Conservation (phyloP, 495 filamentous ascomycete genomes). For the Penicillium bovifimosum region DNA sequence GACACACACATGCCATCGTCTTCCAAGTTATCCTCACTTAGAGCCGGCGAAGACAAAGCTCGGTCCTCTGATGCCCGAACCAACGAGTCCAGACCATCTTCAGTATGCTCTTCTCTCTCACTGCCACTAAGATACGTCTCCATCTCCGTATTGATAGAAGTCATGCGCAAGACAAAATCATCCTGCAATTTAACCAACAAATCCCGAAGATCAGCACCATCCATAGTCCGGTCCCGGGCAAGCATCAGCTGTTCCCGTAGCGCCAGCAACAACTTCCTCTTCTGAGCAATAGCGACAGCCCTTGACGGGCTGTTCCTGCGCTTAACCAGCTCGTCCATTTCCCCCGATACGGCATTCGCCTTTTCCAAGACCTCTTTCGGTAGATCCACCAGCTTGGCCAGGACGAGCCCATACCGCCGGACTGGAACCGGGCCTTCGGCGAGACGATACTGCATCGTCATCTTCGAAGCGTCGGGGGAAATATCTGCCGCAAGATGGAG, state of each 20-base stretch:
- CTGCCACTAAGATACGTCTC: slow-evolving; percentile 4
- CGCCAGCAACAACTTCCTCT: slow-evolving; percentile 67
- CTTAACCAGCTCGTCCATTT: slow-evolving; percentile 50
- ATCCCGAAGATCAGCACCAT: slow-evolving; percentile 51
- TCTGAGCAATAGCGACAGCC: slow-evolving; percentile 50
- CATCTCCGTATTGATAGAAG: slow-evolving; percentile 46
- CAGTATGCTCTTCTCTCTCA: neutral
- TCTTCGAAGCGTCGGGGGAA: slow-evolving; percentile 40
- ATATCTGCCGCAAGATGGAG: slow-evolving; percentile 75
- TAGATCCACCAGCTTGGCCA: slow-evolving; percentile 72
- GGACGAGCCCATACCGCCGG: slow-evolving; percentile 68
- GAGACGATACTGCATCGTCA: slow-evolving; percentile 86
- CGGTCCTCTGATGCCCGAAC: neutral
- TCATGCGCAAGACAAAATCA: slow-evolving; percentile 73
- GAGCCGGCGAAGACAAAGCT: neutral
- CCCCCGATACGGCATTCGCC: slow-evolving; percentile 59
- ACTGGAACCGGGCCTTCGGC: slow-evolving; percentile 62
- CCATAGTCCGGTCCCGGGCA: slow-evolving; percentile 61
- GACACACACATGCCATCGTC: neutral
- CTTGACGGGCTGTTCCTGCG: slow-evolving; percentile 52
- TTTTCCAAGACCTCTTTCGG: slow-evolving; percentile 59
- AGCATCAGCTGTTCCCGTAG: slow-evolving; percentile 72
- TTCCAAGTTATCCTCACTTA: neutral
- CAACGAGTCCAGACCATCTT: neutral
- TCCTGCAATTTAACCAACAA: slow-evolving; percentile 69